A percentile compares a stretch with the other conserved stretches of the same genome.
phyloP scores from a whole-genome alignment of 208 protist genomes.

The Trypanosoma platydactyli region DNA sequence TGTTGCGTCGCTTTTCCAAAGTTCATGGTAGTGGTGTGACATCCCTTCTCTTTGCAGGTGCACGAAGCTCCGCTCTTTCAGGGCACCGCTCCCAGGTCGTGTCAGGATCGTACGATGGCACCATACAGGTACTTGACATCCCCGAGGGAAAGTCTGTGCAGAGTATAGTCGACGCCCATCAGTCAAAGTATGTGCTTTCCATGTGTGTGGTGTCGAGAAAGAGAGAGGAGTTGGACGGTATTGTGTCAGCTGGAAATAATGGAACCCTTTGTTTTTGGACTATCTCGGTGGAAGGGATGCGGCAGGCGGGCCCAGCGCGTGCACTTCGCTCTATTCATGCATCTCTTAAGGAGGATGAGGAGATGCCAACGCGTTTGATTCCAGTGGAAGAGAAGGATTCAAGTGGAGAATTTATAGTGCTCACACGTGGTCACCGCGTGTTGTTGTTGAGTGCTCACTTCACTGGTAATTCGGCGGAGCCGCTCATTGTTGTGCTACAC shows the following conservation, averaged over 20 bases:
- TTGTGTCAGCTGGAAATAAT: slow-evolving; percentile 68
- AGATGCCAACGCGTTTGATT: slow-evolving; percentile 22
- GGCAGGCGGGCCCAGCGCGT: slow-evolving; percentile 19
- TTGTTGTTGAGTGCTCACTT: slow-evolving; percentile 16
- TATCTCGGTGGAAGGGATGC: not conserved
- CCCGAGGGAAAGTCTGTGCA: slow-evolving; percentile 36
- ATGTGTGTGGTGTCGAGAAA: slow-evolving; percentile 34
- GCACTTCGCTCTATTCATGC: slow-evolving; percentile 14
- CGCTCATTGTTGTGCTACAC: slow-evolving; percentile 26
- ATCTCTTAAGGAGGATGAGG: slow-evolving; percentile 16
- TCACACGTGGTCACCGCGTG: slow-evolving; percentile 24
- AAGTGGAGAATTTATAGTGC: slow-evolving; percentile 17
- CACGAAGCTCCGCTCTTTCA: slow-evolving; percentile 27
- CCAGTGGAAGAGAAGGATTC: slow-evolving; percentile 11
- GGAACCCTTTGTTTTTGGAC: slow-evolving; percentile 66
- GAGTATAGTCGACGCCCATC: slow-evolving; percentile 49
- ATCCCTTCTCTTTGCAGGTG: slow-evolving; percentile 56
- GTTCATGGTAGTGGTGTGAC: slow-evolving; percentile 70
- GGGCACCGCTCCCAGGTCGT: slow-evolving; percentile 60
- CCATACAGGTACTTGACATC: slow-evolving; percentile 62
- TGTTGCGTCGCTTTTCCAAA: slow-evolving; percentile 69
- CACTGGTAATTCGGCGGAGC: slow-evolving; percentile 9
- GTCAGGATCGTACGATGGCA: slow-evolving; percentile 68
- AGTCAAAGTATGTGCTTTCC: slow-evolving; percentile 57
- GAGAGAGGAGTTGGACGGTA: not conserved